Evolutionary conservation across 163 green algal genomes (phyloP).

Genomic region (Smithsoniella earleae): DNA sequence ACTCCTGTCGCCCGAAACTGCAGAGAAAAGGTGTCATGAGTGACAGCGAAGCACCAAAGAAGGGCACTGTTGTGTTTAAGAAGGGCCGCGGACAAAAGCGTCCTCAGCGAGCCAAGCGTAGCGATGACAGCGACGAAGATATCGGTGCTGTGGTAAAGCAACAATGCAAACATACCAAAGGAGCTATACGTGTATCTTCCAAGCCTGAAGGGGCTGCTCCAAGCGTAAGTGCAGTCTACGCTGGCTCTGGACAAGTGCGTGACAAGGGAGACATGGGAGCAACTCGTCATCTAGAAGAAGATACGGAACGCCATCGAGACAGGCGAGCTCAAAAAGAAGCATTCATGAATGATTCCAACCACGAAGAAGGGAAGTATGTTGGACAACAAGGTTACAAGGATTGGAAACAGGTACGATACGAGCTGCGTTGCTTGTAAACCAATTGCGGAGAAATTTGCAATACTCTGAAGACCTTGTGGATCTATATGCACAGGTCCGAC

Average conservation of each 20-base stretch:
- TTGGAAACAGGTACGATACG: conserved; percentile 24
- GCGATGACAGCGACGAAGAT: conserved; percentile 9
- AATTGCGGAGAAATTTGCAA: background rate
- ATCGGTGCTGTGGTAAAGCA: conserved; percentile 5
- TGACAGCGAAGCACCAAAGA: background rate
- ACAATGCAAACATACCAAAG: background rate
- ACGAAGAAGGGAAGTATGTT: background rate
- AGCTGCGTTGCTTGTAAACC: too few relatives aligned
- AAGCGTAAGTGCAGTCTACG: background rate
- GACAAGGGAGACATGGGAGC: conserved; percentile 21
- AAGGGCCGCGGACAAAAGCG: background rate
- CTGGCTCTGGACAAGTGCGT: background rate
- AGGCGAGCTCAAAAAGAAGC: conserved; percentile 2
- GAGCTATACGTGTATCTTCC: background rate
- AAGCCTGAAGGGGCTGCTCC: background rate
- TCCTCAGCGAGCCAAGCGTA: background rate
- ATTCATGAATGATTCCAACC: conserved; percentile 9
- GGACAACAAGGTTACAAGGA: conserved; percentile 22
- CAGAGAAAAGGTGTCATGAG: too few relatives aligned
- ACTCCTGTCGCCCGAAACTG: too few relatives aligned
- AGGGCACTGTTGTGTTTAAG: background rate
- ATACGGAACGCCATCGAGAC: conserved; percentile 10
- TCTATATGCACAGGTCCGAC: background rate
- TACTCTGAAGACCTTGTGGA: background rate
- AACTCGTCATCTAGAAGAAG: background rate